Percentiles rank a stretch among this genome's conserved stretches.
Conservation (phyloP, 2,329 filamentous ascomycete genomes). For the Zasmidium angulare region DNA sequence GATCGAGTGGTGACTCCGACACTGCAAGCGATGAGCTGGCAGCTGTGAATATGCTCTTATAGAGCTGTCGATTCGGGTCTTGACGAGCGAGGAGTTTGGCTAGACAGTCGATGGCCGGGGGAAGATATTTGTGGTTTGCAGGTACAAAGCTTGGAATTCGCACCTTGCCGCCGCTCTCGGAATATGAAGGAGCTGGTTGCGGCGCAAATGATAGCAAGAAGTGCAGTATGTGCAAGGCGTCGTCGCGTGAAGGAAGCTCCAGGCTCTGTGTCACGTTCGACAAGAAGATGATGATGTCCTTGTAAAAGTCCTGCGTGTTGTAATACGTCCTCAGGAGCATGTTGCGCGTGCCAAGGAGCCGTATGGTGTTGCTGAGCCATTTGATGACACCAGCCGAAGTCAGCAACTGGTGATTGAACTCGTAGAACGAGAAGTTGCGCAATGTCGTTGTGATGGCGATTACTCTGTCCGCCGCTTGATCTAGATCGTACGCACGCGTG, state of each 20-base stretch:
- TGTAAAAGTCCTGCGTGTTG: constrained; percentile 96
- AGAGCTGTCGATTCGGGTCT: constrained; percentile 85
- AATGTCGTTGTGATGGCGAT: constrained; percentile 90
- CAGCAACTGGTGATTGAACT: constrained; percentile 72
- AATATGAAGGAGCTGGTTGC: constrained; percentile 64
- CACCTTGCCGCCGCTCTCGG: constrained; percentile 45
- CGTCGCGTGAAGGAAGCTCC: constrained; percentile 80
- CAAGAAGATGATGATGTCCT: constrained; percentile 83
- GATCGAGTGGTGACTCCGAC: constrained; percentile 63
- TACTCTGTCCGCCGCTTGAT: constrained; percentile 80
- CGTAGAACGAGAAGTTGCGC: constrained; percentile 86
- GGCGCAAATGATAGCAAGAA: constrained; percentile 91
- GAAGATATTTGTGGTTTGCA: constrained; percentile 79
- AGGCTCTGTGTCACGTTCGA: constrained; percentile 79
- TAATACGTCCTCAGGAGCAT: constrained; percentile 77
- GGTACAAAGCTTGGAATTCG: constrained; percentile 83
- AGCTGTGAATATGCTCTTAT: constrained; percentile 75
- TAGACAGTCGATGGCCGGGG: constrained; percentile 82
- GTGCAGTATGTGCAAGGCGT: constrained; percentile 80
- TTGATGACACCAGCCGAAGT: constrained; percentile 77
- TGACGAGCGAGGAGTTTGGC: constrained; percentile 91
- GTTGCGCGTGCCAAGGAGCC: constrained; percentile 84
- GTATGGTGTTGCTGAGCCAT: constrained; percentile 78
- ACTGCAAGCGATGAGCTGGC: constrained; percentile 47
- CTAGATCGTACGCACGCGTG: constrained; percentile 74